Base-by-base conservation (phyloP, 129 eudicot genomes). In the Tagetes erecta region DNA sequence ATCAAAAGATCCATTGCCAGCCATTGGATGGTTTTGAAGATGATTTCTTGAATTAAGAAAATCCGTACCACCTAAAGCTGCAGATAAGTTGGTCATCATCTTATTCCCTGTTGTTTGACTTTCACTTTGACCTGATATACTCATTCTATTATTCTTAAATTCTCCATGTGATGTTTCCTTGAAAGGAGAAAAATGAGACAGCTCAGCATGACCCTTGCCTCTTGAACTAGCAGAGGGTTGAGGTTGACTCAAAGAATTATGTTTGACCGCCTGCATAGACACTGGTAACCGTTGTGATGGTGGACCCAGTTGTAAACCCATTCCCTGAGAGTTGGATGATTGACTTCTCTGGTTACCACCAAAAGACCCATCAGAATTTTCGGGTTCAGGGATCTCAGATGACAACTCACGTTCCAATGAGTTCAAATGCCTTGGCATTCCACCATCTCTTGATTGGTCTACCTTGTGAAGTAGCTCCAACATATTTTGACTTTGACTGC, bases 381-480 rank as follows among this genome's bases (percentile, higher is more conserved):
- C 92, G 36, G 87, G 77, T 81, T 85, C 87, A 52, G 89, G 85
- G 9, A 75, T 79, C 47, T 84, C 87, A 46, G 96, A 86, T 46
- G 82, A 81, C 30, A 68, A 63, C 72, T 83, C 88, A 41, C 60
- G 75, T 39, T 86, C 89, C 45, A 77, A 62, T 31, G 90, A 69
- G 76, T 66, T 81, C 6, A 72, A 55, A 56, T 81, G 82, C 72
- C 68, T 69, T 73, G 59, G 13, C 8, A 57, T 55, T 62, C 84
- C 82, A 60, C 78, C 86, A 13, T 89, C 89, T 78, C 81, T 69
- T 35, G 94, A 85, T 82, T 89, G 95, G 68, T 92, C 96, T 62
- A 86, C 96, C 82, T 92, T 89, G 76, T 87, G 91, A 79, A 92
- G 96, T 60, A 92, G 96, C 83, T 92, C 96, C 70, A 89, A 75